Percentiles rank a stretch among this genome's conserved stretches.
Conservation (phyloP, 805 yeast species). For the Spathaspora arborariae region DNA sequence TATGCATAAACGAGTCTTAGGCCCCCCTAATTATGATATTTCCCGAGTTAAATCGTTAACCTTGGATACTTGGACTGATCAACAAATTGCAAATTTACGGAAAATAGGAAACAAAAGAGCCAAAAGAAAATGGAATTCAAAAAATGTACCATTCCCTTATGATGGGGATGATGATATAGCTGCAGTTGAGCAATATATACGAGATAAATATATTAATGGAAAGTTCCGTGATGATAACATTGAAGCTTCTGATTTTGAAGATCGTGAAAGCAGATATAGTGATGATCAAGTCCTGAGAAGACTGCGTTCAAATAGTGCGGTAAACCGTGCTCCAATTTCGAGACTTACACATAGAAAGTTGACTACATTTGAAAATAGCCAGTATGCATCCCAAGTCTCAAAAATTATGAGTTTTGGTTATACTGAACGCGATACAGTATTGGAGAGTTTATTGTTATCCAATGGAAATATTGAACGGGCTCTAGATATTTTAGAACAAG, state of each 20-base stretch:
- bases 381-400: constrained; percentile 47
- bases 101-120: constrained; percentile 63
- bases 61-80: constrained; percentile 62
- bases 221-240: constrained; percentile 45
- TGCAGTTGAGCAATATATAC: constrained; percentile 53
- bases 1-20: constrained; percentile 58
- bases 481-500: constrained; percentile 49
- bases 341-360: constrained; percentile 47
- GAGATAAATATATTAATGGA: constrained; percentile 68
- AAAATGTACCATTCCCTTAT: constrained; percentile 63
- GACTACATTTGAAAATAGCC: constrained; percentile 49
- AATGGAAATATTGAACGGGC: constrained; percentile 62
- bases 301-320: constrained; percentile 16
- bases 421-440: constrained; percentile 49
- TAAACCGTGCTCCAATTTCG: constrained; percentile 22
- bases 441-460: constrained; percentile 60
- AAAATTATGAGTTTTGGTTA: constrained; percentile 51
- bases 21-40: constrained; percentile 45
- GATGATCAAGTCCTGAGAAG: constrained; percentile 18
- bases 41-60: constrained; percentile 71
- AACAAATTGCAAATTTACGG: constrained; percentile 46
- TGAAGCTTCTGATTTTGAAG: constrained; percentile 32
- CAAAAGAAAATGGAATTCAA: constrained; percentile 63
- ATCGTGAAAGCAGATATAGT: constrained; percentile 17
- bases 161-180: constrained; percentile 66